Evolutionary conservation across 1,139 yeast species (phyloP).

Genomic region (Hansenula lynferdii): DNA sequence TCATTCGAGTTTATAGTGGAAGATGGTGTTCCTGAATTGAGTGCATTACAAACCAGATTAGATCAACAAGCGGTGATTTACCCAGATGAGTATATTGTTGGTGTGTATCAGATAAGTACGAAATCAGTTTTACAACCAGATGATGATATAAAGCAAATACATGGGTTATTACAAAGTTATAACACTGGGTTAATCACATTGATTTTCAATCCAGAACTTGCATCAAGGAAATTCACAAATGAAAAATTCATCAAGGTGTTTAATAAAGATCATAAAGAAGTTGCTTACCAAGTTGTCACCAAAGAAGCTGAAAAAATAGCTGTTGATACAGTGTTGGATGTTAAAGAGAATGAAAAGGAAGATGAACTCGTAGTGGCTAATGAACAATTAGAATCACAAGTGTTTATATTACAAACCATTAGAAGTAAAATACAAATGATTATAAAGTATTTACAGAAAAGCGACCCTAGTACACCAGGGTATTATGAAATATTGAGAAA

Average conservation of each 20-base stretch:
- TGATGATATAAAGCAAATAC: neutral
- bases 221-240: conserved; percentile 1
- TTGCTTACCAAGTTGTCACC: conserved; percentile 5
- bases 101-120: conserved; percentile 6
- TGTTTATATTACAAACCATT: neutral
- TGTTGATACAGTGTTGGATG: conserved; percentile 14
- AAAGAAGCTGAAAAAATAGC: conserved; percentile 19
- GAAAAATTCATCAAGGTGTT: neutral
- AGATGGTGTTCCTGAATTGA: conserved; percentile 1
- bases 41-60: conserved; percentile 5
- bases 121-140: neutral
- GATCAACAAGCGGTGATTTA: conserved; percentile 8
- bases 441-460: neutral
- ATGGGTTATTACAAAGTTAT: neutral
- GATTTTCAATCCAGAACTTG: neutral
- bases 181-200: neutral
- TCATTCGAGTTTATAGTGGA: conserved; percentile 8
- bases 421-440: conserved; percentile 4
- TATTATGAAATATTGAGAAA: conserved; percentile 11
- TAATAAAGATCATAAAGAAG: neutral
- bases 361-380: conserved; percentile 3
- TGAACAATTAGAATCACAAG: conserved; percentile 2
- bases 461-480: neutral
- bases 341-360: conserved; percentile 11
- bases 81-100: conserved; percentile 10